phyloP scores from a whole-genome alignment of 306 rosid genomes.

The Acacia confusa region DNA sequence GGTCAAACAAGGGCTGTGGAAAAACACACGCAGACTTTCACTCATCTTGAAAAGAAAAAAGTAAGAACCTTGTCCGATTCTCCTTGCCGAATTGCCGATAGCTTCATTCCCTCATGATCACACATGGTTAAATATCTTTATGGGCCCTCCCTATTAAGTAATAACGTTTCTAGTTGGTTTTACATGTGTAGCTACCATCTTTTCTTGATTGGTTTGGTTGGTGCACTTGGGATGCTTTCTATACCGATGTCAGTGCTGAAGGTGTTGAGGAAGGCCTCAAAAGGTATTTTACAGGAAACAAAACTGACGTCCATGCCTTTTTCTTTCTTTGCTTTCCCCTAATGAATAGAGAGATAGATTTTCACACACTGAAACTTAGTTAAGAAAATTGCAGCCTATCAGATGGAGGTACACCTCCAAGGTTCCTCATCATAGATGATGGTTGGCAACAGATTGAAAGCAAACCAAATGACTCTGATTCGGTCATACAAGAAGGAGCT shows the following conservation, averaged over 20 bases:
- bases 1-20: conserved; percentile 59
- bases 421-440: conserved; percentile 88
- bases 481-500: conserved; percentile 90
- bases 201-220: conserved; percentile 95
- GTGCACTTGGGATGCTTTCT: conserved; percentile 99
- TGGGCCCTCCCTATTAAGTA: no score
- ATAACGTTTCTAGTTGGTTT: conserved; percentile 10
- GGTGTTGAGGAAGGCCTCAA: conserved; percentile 84
- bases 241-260: conserved; percentile 94
- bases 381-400: conserved; percentile 63
- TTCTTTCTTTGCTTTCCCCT: background rate
- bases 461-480: conserved; percentile 53
- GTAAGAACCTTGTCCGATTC: conserved; percentile 38
- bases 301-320: no score
- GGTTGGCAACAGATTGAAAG: conserved; percentile 98
- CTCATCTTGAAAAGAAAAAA: conserved; percentile 87
- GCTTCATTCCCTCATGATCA: no score
- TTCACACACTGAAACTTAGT: conserved; percentile 18
- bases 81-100: background rate
- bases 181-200: conserved; percentile 64
- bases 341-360: background rate
- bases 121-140: no score
- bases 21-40: conserved; percentile 79
- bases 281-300: conserved; percentile 46
- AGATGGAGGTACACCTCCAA: conserved; percentile 85